Conservation (phyloP, 768 basidiomycete species). For the Lenzites betulinus region DNA sequence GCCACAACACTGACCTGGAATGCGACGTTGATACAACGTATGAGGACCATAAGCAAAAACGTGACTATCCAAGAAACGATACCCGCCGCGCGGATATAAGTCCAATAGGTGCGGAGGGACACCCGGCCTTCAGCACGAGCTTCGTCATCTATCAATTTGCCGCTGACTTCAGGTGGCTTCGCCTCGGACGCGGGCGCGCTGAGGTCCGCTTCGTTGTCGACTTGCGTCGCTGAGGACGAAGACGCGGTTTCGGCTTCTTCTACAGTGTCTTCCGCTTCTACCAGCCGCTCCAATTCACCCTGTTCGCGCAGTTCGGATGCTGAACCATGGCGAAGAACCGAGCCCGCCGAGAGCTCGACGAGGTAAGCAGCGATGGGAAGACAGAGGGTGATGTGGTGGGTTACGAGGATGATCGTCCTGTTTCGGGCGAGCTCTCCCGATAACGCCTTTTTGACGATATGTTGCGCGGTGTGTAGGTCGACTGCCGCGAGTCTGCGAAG, state of each 20-base stretch:
- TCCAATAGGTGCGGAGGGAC: constrained; percentile 57
- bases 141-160: constrained; percentile 62
- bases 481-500: constrained; percentile 60
- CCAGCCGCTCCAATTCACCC: constrained; percentile 47
- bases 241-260: constrained; percentile 18
- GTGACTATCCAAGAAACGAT: constrained; percentile 55
- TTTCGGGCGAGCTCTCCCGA: constrained; percentile 58
- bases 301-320: constrained; percentile 47
- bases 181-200: not conserved
- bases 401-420: constrained; percentile 80
- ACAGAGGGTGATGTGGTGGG: constrained; percentile 78
- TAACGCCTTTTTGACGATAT: constrained; percentile 66
- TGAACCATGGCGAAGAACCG: constrained; percentile 50
- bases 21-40: constrained; percentile 55
- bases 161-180: constrained; percentile 33
- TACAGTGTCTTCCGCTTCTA: constrained; percentile 36
- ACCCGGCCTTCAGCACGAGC: constrained; percentile 68
- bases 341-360: constrained; percentile 58
- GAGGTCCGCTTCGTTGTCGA: constrained; percentile 41
- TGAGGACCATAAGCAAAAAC: constrained; percentile 51
- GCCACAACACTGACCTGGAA: constrained; percentile 48
- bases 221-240: constrained; percentile 13
- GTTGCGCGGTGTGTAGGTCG: constrained; percentile 76
- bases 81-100: constrained; percentile 66
- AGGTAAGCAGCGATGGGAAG: constrained; percentile 68